These are phyloP conservation scores for Eucalyptus brandiana DNA, from an alignment of 345 rosid genomes.

Conservation along the genomic window DNA sequence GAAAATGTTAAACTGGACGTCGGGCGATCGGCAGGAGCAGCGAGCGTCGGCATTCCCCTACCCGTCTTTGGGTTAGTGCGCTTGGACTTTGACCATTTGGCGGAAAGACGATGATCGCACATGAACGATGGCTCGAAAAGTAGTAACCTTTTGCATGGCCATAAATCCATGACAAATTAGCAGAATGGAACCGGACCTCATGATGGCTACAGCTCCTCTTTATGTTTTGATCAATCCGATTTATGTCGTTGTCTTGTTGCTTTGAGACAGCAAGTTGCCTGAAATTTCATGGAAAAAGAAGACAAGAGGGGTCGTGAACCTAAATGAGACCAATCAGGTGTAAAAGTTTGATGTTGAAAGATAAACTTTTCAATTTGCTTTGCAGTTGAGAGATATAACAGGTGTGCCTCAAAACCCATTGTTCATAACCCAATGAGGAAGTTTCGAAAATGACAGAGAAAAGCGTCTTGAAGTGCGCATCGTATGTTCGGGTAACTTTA, in stretches of 20 bases:
- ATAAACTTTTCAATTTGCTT: background rate
- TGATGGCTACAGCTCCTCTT: background rate
- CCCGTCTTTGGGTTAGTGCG: background rate
- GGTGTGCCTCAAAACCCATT: background rate
- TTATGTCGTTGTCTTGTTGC: background rate
- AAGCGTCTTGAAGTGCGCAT: background rate
- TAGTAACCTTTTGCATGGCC: background rate
- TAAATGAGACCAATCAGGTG: background rate
- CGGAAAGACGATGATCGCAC: background rate
- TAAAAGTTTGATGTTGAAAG: background rate
- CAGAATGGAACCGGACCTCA: background rate
- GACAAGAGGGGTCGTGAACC: background rate
- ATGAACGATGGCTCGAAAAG: background rate
- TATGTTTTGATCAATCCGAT: background rate
- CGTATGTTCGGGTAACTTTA: background rate
- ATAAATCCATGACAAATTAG: background rate
- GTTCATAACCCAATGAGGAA: background rate
- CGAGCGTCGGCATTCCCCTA: background rate
- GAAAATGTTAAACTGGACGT: background rate
- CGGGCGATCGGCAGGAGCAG: background rate
- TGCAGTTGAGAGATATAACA: background rate
- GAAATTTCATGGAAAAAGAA: background rate
- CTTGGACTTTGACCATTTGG: background rate
- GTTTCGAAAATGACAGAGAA: background rate
- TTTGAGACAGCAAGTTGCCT: background rate